These are phyloP conservation scores for Rhizoclosmatium sp. DNA, from an alignment of 192 early-diverging fungal species.

Conservation along the genomic window DNA sequence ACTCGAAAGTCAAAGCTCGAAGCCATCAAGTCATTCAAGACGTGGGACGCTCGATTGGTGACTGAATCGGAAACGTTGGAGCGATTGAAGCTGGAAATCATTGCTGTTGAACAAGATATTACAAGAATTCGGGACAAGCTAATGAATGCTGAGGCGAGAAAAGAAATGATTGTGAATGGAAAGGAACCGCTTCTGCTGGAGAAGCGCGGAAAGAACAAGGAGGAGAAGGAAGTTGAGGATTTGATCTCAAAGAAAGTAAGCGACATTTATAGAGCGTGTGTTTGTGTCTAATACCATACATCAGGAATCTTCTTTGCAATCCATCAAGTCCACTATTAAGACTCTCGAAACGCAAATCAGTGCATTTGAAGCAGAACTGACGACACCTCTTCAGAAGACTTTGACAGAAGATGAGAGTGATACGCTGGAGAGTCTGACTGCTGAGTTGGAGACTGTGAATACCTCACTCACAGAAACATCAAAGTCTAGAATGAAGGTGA, in stretches of 20 bases:
- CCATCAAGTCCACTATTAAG: conserved; percentile 54
- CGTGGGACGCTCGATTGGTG: conserved; percentile 51
- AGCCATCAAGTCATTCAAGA: conserved; percentile 70
- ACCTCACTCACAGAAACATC: conserved; percentile 63
- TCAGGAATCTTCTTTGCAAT: conserved; percentile 60
- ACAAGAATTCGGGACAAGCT: conserved; percentile 49
- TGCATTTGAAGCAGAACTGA: conserved; percentile 68
- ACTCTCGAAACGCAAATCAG: conserved; percentile 65
- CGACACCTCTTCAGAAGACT: conserved; percentile 48
- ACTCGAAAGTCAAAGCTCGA: conserved; percentile 76
- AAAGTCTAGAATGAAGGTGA: conserved; percentile 61
- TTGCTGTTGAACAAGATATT: conserved; percentile 54
- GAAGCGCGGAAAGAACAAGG: conserved; percentile 66
- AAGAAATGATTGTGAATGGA: conserved; percentile 60
- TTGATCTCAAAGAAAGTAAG: conserved; percentile 57
- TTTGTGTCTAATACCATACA: background rate
- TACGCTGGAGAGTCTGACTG: conserved; percentile 49
- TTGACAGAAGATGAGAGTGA: conserved; percentile 41
- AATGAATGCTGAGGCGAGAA: conserved; percentile 46
- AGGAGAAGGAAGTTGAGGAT: conserved; percentile 66
- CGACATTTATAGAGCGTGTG: conserved; percentile 11
- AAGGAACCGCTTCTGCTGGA: conserved; percentile 64
- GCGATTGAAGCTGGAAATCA: conserved; percentile 62
- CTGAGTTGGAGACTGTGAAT: conserved; percentile 63
- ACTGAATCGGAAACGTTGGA: conserved; percentile 50